Percentiles rank a stretch among this genome's conserved stretches.
These are phyloP conservation scores for Entomortierella beljakovae DNA, from an alignment of 192 early-diverging fungal genomes.

Conservation along the genomic window DNA sequence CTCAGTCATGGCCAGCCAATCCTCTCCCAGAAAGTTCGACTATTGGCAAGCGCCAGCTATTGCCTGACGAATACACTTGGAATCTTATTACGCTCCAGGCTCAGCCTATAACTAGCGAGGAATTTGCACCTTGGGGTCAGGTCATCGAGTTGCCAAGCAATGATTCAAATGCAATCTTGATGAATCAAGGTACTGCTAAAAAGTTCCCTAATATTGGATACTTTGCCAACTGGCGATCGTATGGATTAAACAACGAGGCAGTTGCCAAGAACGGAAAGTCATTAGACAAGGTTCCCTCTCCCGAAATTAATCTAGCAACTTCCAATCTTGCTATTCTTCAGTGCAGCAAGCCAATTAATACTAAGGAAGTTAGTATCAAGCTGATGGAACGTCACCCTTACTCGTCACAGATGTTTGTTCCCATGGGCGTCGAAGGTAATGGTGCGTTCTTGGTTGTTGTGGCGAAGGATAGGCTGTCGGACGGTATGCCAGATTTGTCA, in stretches of 20 bases:
- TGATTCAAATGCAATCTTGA: constrained; percentile 40
- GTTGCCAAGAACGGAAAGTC: constrained; percentile 38
- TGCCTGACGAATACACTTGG: constrained; percentile 21
- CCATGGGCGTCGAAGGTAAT: constrained; percentile 67
- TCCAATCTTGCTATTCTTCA: constrained; percentile 83
- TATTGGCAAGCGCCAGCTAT: constrained; percentile 19
- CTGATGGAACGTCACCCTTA: constrained; percentile 88
- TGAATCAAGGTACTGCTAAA: constrained; percentile 82
- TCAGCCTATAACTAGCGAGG: constrained; percentile 73
- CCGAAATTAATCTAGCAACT: constrained; percentile 21
- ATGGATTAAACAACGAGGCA: constrained; percentile 29
- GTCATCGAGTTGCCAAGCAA: constrained; percentile 67
- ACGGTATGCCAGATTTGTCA: constrained; percentile 77
- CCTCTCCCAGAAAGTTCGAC: not conserved
- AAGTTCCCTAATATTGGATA: constrained; percentile 76
- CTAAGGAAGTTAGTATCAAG: constrained; percentile 68
- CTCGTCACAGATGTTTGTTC: constrained; percentile 89
- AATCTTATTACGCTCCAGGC: constrained; percentile 60
- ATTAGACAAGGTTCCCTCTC: constrained; percentile 7
- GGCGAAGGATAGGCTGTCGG: constrained; percentile 71
- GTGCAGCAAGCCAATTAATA: constrained; percentile 57
- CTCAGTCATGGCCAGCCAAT: constrained; percentile 45
- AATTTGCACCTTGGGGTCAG: constrained; percentile 79
- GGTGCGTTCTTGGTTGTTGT: constrained; percentile 84
- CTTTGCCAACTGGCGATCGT: constrained; percentile 66